These are phyloP conservation scores for Eucommia ulmoides DNA, from an alignment of 257 asterid species.

Conservation along the genomic window DNA sequence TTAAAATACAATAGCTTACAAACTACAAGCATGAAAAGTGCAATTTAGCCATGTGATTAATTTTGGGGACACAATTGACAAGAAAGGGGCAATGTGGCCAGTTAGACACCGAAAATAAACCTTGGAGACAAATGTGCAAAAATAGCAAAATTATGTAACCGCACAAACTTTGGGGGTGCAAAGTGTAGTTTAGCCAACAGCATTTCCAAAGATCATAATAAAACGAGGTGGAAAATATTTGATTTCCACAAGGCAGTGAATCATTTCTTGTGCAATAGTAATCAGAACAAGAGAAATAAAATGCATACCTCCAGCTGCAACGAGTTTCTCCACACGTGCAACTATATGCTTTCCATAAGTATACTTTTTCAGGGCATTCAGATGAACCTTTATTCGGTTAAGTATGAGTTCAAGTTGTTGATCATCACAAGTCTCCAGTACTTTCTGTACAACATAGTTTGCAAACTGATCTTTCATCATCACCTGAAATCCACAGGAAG, in stretches of 20 bases:
- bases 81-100: too few relatives aligned
- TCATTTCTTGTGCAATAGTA: too few relatives aligned
- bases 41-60: too few relatives aligned
- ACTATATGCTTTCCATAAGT: slow-evolving; percentile 85
- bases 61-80: too few relatives aligned
- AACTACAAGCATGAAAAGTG: too few relatives aligned
- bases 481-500: slow-evolving; percentile 39
- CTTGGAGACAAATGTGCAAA: too few relatives aligned
- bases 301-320: slow-evolving; percentile 70
- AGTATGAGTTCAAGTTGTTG: slow-evolving; percentile 63
- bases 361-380: slow-evolving; percentile 64
- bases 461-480: slow-evolving; percentile 90
- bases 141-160: too few relatives aligned
- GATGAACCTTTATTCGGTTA: slow-evolving; percentile 58
- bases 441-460: slow-evolving; percentile 83
- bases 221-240: neutral
- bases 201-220: too few relatives aligned
- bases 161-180: neutral
- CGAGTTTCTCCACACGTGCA: slow-evolving; percentile 88
- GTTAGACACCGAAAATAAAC: too few relatives aligned
- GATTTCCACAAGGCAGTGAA: neutral
- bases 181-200: neutral
- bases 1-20: too few relatives aligned
- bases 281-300: too few relatives aligned
- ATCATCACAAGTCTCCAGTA: slow-evolving; percentile 76